Evolutionary conservation across 1,139 yeast genomes (phyloP), one percentile per base, ranked within the genome.

Genomic region (Zygoascus sp.): DNA sequence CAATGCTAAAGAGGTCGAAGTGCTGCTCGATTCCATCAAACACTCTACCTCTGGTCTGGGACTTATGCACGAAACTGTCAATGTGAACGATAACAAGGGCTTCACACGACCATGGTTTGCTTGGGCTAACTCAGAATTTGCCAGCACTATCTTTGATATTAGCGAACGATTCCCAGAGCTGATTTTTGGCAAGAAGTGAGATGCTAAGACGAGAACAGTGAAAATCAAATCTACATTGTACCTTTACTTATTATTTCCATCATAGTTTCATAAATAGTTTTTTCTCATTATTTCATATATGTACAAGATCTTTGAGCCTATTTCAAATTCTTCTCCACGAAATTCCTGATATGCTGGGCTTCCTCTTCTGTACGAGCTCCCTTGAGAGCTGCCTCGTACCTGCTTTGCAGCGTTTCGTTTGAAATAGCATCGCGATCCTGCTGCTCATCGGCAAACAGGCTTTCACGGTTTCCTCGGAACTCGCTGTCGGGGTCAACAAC

Each of bases 91-190:
- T 2, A 69, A 70, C 1, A 44, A 49, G 20, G 53, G 61, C 3
- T 69, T 53, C 54, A 83, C 95, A 0, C 69, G 95, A 50, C 76
- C 90, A 1, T 88, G 96, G 96, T 89, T 89, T 68, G 85, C 96
- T 2, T 89, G 96, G 96, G 87, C 95, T 58, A 89, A 88, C 61
- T 81, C 95, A 0, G 96, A 88, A 64, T 87, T 88, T 66, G 96
- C 92, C 9, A 85, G 83, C 63, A 83, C 95, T 0, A 81, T 88
- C 8, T 62, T 88, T 44, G 81, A 87, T 59, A 69, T 88, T 54
- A 92, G 95, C 0, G 68, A 74, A 48, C 68, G 85, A 40, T 86
- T 83, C 60, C 95, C 95, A 0, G 79, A 84, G 59, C 67, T 87
- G 55, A 75, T 87, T 13, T 82, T 84, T 60, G 52, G 49, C 25